A percentile compares a stretch with the other conserved stretches of the same genome.
Evolutionary conservation across 2,329 filamentous ascomycete species (phyloP).

Genomic region (Drechslera avenae): DNA sequence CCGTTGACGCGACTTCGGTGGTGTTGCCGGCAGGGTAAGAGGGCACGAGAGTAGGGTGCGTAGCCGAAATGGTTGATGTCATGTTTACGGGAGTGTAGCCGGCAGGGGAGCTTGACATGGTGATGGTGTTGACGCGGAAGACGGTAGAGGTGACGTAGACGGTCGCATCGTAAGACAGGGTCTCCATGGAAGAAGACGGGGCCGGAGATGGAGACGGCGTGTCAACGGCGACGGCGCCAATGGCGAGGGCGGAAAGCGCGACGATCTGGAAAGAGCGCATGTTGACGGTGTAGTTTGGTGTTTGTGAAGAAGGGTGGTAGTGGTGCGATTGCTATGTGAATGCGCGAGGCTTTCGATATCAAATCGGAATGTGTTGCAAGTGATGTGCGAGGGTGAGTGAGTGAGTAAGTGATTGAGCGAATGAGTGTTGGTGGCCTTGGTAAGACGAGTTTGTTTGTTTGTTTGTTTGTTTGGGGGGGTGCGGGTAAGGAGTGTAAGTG

Average conservation of each 20-base stretch:
- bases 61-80: conserved; percentile 40
- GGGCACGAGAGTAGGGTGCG: conserved; percentile 21
- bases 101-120: conserved; percentile 37
- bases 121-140: conserved; percentile 48
- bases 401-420: conserved; percentile 7
- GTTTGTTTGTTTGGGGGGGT: no score
- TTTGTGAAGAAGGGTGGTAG: conserved; percentile 8
- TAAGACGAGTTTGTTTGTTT: not conserved
- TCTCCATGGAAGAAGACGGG: not conserved
- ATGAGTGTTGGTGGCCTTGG: not conserved
- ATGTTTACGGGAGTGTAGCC: conserved; percentile 35
- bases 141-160: conserved; percentile 47
- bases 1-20: conserved; percentile 9
- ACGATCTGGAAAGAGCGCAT: conserved; percentile 46
- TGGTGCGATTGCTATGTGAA: conserved; percentile 3
- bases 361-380: conserved; percentile 9
- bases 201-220: no score
- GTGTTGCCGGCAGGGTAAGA: conserved; percentile 28
- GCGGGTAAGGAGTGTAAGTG: conserved; percentile 3
- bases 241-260: conserved; percentile 44
- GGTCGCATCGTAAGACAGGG: conserved; percentile 38
- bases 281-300: conserved; percentile 21
- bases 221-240: conserved; percentile 37
- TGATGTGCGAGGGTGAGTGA: conserved; percentile 8
- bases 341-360: conserved; percentile 9